Percentiles rank a stretch among this genome's conserved stretches.
Conservation (phyloP, 208 protist genomes). For the Entamoeba invadens region DNA sequence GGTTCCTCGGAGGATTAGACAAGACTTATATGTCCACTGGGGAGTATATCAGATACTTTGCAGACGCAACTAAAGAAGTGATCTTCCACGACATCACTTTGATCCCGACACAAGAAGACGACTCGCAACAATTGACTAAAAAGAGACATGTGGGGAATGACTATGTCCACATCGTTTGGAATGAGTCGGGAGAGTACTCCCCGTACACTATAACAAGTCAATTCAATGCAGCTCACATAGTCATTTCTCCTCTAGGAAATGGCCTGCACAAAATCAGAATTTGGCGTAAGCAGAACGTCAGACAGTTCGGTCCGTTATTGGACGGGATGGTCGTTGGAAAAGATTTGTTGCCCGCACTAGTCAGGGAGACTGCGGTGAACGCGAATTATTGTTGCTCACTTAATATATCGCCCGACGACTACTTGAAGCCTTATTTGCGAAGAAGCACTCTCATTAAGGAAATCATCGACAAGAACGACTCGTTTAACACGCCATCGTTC, state of each 20-base stretch:
- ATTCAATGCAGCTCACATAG: conserved; percentile 60
- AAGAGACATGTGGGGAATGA: conserved; percentile 62
- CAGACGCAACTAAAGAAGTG: conserved; percentile 35
- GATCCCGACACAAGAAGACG: conserved; percentile 41
- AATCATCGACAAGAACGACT: background rate
- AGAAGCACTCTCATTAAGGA: background rate
- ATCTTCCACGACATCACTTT: conserved; percentile 51
- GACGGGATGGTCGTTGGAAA: background rate
- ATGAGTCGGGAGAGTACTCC: conserved; percentile 51
- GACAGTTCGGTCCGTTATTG: background rate
- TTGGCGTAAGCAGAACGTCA: background rate
- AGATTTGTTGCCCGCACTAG: background rate
- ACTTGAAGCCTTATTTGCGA: background rate
- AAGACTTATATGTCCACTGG: conserved; percentile 29
- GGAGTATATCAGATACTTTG: conserved; percentile 41
- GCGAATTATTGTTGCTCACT: background rate
- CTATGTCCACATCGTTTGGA: conserved; percentile 58
- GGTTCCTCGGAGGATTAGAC: conserved; percentile 50
- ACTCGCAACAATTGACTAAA: conserved; percentile 50
- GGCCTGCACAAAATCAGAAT: background rate
- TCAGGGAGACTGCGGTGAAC: background rate
- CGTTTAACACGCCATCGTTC: background rate
- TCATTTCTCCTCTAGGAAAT: conserved; percentile 42
- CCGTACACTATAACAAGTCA: conserved; percentile 49
- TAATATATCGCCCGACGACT: background rate